Evolutionary conservation across 176 grass and related monocot species (phyloP), one percentile per base, ranked within the genome.

Genomic region (Pontederia paniculata): DNA sequence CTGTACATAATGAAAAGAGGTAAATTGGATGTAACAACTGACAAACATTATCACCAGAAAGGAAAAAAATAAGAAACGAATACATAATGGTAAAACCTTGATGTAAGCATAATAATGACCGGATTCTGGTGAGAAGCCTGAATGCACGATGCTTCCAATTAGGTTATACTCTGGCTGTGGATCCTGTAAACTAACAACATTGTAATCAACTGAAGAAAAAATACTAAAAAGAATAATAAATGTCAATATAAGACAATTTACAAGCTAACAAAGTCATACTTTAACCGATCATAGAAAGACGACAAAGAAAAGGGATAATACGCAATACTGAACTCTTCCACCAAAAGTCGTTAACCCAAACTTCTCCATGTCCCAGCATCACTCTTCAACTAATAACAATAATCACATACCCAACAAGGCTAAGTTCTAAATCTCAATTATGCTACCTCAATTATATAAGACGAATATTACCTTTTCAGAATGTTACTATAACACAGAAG

Each of bases 61-160:
- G 23, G 31, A 41, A 55, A 31, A 48, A 53, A 12, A 22, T 56
- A 67, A 54, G 23, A 55, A 14, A 61, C 31, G 69, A 58, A 63
- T 17, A 55, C 57, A 46, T 9, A 67, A 66, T 37, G 8, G 21
- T 25, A 50, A 58, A 70, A 88, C 94, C 80, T 98, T 98, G 76
- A 98, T 85, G 85, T 98, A 98, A 60, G 94, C 86, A 88, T 98
- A 98, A 70, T 98, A 98, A 60, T 93, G 94, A 69, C 94, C 94
- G 70, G 94, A 88, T 21, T 98, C 94, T 10, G 62, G 80, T 44
- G 94, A 98, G 65, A 77, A 63, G 14, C 94, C 94, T 70, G 87
- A 76, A 76, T 98, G 94, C 41, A 98, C 83, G 57, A 98, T 91
- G 62, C 80, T 80, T 14, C 94, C 87, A 77, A 88, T 91, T 68